These are phyloP conservation scores for Bonia amplexicaulis DNA, from an alignment of 176 grass and related monocot genomes.

Conservation along the genomic window DNA sequence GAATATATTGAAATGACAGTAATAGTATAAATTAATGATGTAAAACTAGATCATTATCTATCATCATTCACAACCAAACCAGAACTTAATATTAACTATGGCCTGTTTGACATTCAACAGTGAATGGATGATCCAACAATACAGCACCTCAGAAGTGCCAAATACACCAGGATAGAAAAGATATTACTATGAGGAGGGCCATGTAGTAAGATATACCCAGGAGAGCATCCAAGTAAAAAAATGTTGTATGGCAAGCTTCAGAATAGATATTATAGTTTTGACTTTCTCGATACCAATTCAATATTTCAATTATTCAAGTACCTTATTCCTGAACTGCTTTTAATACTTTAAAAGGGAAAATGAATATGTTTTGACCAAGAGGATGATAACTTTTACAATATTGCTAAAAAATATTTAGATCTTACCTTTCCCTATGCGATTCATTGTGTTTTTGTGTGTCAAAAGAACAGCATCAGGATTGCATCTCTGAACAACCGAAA, in stretches of 20 bases:
- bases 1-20: neutral
- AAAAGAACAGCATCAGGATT: slow-evolving; percentile 78
- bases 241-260: neutral
- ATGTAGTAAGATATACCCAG: neutral
- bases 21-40: neutral
- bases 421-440: slow-evolving; percentile 61
- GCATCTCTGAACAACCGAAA: slow-evolving; percentile 76
- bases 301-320: neutral
- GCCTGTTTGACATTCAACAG: neutral
- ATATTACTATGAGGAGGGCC: neutral
- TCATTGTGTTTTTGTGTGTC: slow-evolving; percentile 75
- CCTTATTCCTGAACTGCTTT: slow-evolving; percentile 3
- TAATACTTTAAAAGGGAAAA: neutral
- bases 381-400: neutral
- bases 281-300: neutral
- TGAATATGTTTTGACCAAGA: slow-evolving; percentile 6
- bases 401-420: neutral
- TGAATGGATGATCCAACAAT: neutral
- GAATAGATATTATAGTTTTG: neutral
- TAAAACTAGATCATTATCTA: neutral
- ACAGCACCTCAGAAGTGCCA: neutral
- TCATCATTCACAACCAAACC: neutral
- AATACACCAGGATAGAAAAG: neutral
- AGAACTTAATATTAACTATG: slow-evolving; percentile 9
- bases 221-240: neutral